Evolutionary conservation across 2,329 filamentous ascomycete species (phyloP).

Genomic region (Xylaria sp.): DNA sequence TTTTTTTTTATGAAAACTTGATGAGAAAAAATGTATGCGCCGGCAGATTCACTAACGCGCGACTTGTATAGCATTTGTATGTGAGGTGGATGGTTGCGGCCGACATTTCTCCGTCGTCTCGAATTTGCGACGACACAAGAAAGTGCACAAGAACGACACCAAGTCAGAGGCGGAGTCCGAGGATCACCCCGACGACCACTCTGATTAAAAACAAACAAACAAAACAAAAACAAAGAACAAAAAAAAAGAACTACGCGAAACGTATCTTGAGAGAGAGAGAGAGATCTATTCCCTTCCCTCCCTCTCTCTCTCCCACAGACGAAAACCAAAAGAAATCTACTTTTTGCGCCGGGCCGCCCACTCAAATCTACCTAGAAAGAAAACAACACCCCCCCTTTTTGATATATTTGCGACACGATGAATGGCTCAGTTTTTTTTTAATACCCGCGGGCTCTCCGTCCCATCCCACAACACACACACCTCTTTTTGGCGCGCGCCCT

Average conservation of each 20-base stretch:
- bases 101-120: slow-evolving; percentile 96
- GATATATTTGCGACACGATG: slow-evolving; percentile 5
- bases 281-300: not conserved
- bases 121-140: slow-evolving; percentile 88
- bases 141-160: slow-evolving; percentile 82
- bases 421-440: slow-evolving; percentile 15
- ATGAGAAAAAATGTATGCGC: not conserved
- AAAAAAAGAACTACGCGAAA: not conserved
- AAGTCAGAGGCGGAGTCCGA: slow-evolving; percentile 60
- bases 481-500: too few relatives aligned
- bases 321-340: not conserved
- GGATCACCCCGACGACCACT: slow-evolving; percentile 57
- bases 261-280: not conserved
- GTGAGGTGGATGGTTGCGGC: slow-evolving; percentile 90
- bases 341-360: not conserved
- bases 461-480: too few relatives aligned
- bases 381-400: not conserved
- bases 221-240: too few relatives aligned
- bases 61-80: slow-evolving; percentile 68
- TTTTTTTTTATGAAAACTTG: slow-evolving; percentile 4
- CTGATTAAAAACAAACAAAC: slow-evolving; percentile 39
- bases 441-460: slow-evolving; percentile 4
- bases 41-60: slow-evolving; percentile 10
- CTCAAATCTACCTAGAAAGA: not conserved
- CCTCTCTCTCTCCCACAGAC: too few relatives aligned